These are phyloP conservation scores for Geotrichum australiense DNA, from an alignment of 1,139 yeast species.

Conservation along the genomic window DNA sequence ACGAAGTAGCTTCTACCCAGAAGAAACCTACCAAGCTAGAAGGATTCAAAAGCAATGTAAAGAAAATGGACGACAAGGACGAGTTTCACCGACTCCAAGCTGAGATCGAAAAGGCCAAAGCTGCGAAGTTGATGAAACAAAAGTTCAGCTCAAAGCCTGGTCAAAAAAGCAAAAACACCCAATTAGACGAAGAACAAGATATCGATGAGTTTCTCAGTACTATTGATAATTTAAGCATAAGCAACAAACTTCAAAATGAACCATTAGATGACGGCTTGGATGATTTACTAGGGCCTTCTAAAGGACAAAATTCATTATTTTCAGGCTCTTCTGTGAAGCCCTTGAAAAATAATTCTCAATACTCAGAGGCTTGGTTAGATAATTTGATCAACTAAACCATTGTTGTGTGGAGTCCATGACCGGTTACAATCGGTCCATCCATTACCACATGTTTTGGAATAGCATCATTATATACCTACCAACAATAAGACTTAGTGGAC, in stretches of 20 bases:
- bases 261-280: constrained; percentile 2
- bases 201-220: constrained; percentile 12
- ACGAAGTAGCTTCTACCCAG: background rate
- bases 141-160: constrained; percentile 1
- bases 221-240: constrained; percentile 5
- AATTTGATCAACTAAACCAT: constrained; percentile 11
- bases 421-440: no score
- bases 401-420: no score
- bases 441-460: no score
- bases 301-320: background rate
- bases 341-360: background rate
- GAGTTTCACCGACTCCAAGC: constrained; percentile 13
- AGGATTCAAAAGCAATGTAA: constrained; percentile 6
- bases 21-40: background rate
- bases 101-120: constrained; percentile 16
- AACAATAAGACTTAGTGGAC: no score
- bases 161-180: background rate
- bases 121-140: constrained; percentile 13
- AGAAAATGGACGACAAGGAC: constrained; percentile 9
- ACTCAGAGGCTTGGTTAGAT: constrained; percentile 15
- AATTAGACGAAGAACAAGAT: constrained; percentile 6
- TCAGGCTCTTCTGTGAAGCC: constrained; percentile 6
- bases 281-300: background rate
- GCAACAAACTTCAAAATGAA: background rate
- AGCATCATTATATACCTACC: no score